A percentile compares a stretch with the other conserved stretches of the same genome.
These are phyloP conservation scores for Ashbya aceris DNA, from an alignment of 1,139 yeast species.

Conservation along the genomic window DNA sequence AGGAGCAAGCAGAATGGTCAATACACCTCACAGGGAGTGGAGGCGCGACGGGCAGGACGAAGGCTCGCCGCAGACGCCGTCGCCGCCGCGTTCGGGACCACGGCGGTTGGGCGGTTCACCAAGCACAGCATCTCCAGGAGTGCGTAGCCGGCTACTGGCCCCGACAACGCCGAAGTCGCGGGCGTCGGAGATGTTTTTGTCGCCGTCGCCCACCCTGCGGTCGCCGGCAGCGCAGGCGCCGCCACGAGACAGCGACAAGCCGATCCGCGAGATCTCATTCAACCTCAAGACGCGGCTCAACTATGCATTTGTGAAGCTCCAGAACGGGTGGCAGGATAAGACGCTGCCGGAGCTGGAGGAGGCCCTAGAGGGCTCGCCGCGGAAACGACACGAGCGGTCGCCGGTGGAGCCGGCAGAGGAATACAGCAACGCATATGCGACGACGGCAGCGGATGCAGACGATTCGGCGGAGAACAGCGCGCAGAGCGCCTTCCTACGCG, in stretches of 20 bases:
- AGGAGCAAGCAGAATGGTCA: neutral
- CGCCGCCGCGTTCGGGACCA: slow-evolving; percentile 12
- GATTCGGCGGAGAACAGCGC: slow-evolving; percentile 29
- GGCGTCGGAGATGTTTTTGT: slow-evolving; percentile 22
- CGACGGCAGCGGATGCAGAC: slow-evolving; percentile 10
- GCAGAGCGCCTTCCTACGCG: slow-evolving; percentile 32
- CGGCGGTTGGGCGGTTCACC: slow-evolving; percentile 7
- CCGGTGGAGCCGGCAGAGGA: neutral
- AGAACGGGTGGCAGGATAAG: slow-evolving; percentile 35
- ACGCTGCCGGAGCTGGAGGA: slow-evolving; percentile 32
- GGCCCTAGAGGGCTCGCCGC: slow-evolving; percentile 11
- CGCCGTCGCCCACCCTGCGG: slow-evolving; percentile 33
- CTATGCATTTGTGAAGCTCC: slow-evolving; percentile 39
- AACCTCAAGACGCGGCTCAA: slow-evolving; percentile 38
- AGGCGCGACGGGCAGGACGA: slow-evolving; percentile 10
- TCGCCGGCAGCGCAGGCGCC: slow-evolving; percentile 26
- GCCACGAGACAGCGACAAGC: slow-evolving; percentile 26
- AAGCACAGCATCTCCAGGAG: slow-evolving; percentile 12
- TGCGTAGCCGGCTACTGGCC: slow-evolving; percentile 19
- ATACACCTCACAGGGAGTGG: too few species aligned
- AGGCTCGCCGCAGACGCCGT: slow-evolving; percentile 19
- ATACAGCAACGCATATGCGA: slow-evolving; percentile 12
- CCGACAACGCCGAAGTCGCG: slow-evolving; percentile 33
- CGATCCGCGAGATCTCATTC: slow-evolving; percentile 35
- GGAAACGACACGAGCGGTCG: slow-evolving; percentile 4